Evolutionary conservation across 108 stramenopile genomes (phyloP), one percentile per base, ranked within the genome.

Genomic region (Fragilariopsis cylindrus): DNA sequence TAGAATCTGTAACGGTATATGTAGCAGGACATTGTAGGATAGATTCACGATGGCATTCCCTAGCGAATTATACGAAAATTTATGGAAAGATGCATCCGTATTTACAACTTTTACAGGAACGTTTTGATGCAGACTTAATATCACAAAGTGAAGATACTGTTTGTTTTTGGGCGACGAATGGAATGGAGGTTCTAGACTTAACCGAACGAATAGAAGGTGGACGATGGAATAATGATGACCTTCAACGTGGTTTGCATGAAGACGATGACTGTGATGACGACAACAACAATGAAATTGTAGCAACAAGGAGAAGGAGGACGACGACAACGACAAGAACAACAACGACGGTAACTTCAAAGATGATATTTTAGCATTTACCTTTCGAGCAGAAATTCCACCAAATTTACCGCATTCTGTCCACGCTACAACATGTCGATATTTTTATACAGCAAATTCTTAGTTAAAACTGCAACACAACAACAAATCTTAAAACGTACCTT

Each of bases 141-240:
- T n/a, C 48, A 9, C 75, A 71, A 6, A 47, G 48, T 15, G 77
- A 79, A 3, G 75, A 79, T 9, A 79, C 82, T 6, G 82, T 88
- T 9, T 85, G 84, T 45, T 83, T 88, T 73, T 88, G 82, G 82
- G 76, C 84, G 3, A 85, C 87, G 43, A 77, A 88, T 64, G 81
- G 73, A 15, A 16, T 88, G 30, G 74, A 85, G 19, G 48, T 83
- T 3, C 50, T 81, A 72, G 58, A 72, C 21, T 47, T 79, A n/a
- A 60, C 70, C 13, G 81, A 84, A 72, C 76, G 85, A 64, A 44
- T 0, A 8, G 21, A 43, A 12, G 30, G 41, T 39, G 77, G 81
- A 52, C 43, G 57, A 8, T 81, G 80, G 80, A 60, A 72, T 5
- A 62, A 76, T 43, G 55, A 71, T 50, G 67, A 50, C 49, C 57